These are phyloP conservation scores for Russula brevipes DNA, from an alignment of 768 basidiomycete species.

Conservation along the genomic window DNA sequence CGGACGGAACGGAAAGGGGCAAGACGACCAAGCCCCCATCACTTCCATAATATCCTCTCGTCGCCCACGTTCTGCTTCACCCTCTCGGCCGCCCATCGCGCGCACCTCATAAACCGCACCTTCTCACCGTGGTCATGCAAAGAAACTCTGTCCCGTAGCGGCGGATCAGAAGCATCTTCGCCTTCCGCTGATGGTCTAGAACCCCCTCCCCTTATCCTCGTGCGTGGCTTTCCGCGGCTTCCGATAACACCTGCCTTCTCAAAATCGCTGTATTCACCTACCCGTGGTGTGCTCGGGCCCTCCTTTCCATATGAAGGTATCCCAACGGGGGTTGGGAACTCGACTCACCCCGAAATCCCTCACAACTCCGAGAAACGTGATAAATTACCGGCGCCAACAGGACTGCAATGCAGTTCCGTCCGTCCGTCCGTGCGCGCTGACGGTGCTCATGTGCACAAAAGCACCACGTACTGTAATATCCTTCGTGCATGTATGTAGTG, in stretches of 20 bases:
- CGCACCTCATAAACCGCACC: constrained; percentile 22
- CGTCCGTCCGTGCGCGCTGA: no score
- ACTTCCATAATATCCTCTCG: constrained; percentile 11
- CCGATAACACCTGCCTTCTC: constrained; percentile 24
- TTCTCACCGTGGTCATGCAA: constrained; percentile 21
- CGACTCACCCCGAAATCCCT: constrained; percentile 14
- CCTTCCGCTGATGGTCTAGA: constrained; percentile 23
- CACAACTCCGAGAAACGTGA: constrained; percentile 22
- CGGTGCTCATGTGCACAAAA: neutral
- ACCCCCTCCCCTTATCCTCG: constrained; percentile 24
- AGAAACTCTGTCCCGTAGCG: constrained; percentile 21
- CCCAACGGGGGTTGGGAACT: constrained; percentile 15
- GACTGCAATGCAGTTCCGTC: neutral
- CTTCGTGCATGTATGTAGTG: constrained; percentile 3
- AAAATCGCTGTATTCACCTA: constrained; percentile 17
- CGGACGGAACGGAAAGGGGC: neutral
- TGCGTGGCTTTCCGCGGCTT: constrained; percentile 25
- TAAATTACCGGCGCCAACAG: constrained; percentile 3
- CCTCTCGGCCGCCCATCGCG: constrained; percentile 24
- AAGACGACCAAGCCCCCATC: neutral
- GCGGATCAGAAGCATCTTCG: constrained; percentile 25
- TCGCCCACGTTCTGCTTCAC: constrained; percentile 6
- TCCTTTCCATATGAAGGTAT: constrained; percentile 6
- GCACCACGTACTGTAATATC: neutral
- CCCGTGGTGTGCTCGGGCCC: constrained; percentile 6